Evolutionary conservation across 106 monocot genomes (phyloP).

Genomic region (Dioscorea alata): DNA sequence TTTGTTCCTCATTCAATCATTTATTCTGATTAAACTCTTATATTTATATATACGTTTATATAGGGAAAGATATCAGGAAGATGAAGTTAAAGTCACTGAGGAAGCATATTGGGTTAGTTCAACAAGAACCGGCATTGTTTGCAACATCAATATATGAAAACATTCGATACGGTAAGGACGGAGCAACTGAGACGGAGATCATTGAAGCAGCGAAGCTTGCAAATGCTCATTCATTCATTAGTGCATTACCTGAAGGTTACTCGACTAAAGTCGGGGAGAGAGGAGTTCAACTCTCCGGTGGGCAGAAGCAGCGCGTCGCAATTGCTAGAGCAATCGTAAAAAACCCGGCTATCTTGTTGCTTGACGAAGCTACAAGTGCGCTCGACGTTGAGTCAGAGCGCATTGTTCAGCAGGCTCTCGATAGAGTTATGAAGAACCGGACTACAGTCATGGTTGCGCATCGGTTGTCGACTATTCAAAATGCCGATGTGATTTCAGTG

Average conservation of each 20-base stretch:
- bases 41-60: not conserved
- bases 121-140: constrained; percentile 92
- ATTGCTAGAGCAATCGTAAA: constrained; percentile 68
- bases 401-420: constrained; percentile 66
- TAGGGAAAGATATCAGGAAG: constrained; percentile 83
- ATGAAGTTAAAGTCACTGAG: constrained; percentile 64
- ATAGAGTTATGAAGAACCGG: constrained; percentile 54
- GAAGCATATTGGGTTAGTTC: constrained; percentile 78
- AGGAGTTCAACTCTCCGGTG: constrained; percentile 64
- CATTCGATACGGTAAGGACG: constrained; percentile 86
- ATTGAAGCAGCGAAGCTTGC: constrained; percentile 85
- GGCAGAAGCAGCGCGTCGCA: constrained; percentile 64
- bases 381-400: constrained; percentile 68
- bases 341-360: constrained; percentile 58
- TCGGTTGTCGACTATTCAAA: constrained; percentile 61
- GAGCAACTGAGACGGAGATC: constrained; percentile 64
- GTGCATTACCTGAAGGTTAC: constrained; percentile 82
- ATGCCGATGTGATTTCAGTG: constrained; percentile 72
- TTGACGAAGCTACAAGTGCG: constrained; percentile 71
- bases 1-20: not conserved
- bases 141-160: constrained; percentile 82
- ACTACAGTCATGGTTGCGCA: constrained; percentile 70
- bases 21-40: not conserved
- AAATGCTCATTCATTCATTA: constrained; percentile 93
- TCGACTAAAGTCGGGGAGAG: constrained; percentile 60